A percentile compares a stretch with the other conserved stretches of the same genome.
Conservation (phyloP, 257 asterid genomes). For the Paulownia fortunei region DNA sequence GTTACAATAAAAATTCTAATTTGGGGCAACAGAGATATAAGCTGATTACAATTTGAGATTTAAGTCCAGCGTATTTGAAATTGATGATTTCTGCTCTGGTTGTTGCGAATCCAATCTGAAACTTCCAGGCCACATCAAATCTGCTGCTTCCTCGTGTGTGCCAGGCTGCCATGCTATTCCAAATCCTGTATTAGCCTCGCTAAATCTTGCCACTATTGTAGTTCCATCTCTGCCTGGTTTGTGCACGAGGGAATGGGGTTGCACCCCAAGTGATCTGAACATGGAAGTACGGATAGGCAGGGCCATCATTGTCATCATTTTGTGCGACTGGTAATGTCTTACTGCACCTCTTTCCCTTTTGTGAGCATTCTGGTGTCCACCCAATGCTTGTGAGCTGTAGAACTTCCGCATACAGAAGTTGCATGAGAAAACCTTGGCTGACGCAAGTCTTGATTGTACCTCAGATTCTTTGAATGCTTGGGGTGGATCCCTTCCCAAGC, state of each 20-base stretch:
- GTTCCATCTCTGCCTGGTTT: conserved; percentile 60
- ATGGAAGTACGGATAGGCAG: conserved; percentile 56
- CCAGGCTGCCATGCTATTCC: conserved; percentile 48
- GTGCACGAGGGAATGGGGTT: conserved; percentile 68
- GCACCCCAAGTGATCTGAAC: conserved; percentile 88
- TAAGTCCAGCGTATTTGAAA: conserved; percentile 63
- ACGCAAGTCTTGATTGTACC: conserved; percentile 48
- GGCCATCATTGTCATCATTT: conserved; percentile 61
- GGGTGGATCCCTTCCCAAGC: conserved; percentile 58
- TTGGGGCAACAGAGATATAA: conserved; percentile 19
- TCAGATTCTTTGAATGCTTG: conserved; percentile 45
- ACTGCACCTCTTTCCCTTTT: conserved; percentile 89
- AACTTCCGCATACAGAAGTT: conserved; percentile 95
- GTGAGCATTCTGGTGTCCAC: conserved; percentile 99
- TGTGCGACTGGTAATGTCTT: conserved; percentile 65
- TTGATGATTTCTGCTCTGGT: conserved; percentile 53
- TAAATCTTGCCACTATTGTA: conserved; percentile 42
- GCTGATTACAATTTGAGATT: conserved; percentile 75
- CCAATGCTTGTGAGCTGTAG: conserved; percentile 93
- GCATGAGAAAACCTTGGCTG: conserved; percentile 80
- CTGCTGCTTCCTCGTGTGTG: conserved; percentile 43
- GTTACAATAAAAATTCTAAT: conserved; percentile 26
- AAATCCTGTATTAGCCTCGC: conserved; percentile 48
- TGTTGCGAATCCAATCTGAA: conserved; percentile 57
- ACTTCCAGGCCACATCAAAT: conserved; percentile 88